Base-by-base conservation (phyloP, 2,329 filamentous ascomycete genomes). In the Volutella citrinella region DNA sequence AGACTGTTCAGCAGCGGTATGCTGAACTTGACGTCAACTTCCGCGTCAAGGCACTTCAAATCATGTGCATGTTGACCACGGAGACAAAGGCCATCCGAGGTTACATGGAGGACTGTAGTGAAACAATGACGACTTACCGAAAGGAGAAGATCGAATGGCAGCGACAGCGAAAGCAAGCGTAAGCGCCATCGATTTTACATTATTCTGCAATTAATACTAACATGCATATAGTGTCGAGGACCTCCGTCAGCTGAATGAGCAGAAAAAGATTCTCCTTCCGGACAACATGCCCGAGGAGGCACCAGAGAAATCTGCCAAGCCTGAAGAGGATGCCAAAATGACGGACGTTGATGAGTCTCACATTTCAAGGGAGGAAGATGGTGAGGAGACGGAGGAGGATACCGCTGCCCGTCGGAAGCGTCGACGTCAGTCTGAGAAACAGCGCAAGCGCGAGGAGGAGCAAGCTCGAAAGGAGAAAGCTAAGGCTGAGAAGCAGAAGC, bases 141-240 rank as follows among this genome's bases (percentile, higher is more conserved):
- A 98, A 98, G 62, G 86, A 94, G 57, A 96, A 95, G 67, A 95
- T 96, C 42, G 87, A 95, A 46, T 84, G 81, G 63, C 91, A 97
- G 64, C 79, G 89, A 46, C 79, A 85, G 49, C 81, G 85, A 45
- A 82, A 82, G 48, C 72, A 76, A 60, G 68, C 70, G 76, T 82
- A 67, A 62, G 78, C 73, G 16, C 11, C 18, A n/a, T 14, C 19
- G 16, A 16, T 16, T 7, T n/a, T 16, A 4, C 12, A 14, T 14
- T 19, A 9, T 26, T 17, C 3, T n/a, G 17, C n/a, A 21, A 4
- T 8, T 19, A n/a, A 22, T 21, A 38, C 46, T 32, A 49, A n/a
- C 14, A 20, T 15, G 12, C 4, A 7, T 32, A 8, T 24, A 87
- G 84, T 7, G 65, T 82, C 21, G 83, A 89, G 58, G 83, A 89